Conservation (phyloP, 148 eudicot species). For the Fallopia convolvulus region DNA sequence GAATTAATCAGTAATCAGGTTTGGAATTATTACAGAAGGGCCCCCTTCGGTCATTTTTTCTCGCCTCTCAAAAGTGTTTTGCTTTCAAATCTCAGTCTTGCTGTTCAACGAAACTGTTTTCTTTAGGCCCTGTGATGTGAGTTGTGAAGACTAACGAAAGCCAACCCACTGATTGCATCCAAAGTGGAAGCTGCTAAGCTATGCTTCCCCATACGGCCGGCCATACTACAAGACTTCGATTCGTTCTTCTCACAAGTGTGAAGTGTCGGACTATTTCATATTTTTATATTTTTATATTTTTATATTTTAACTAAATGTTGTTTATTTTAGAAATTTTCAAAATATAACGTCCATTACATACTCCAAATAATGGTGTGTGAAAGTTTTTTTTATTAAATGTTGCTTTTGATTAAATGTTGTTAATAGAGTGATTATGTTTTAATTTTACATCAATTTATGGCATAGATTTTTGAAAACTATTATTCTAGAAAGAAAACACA, state of each 20-base stretch:
- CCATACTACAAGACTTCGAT: not conserved
- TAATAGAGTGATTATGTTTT: no score
- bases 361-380: no score
- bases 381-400: no score
- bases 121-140: not conserved
- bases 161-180: not conserved
- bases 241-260: not conserved
- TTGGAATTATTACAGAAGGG: not conserved
- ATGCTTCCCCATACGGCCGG: not conserved
- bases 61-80: not conserved
- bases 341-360: no score
- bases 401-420: no score
- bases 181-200: not conserved
- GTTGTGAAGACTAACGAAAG: not conserved
- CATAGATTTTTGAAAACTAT: no score
- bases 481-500: no score
- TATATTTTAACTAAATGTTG: not conserved
- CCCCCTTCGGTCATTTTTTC: not conserved
- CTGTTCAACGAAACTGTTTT: not conserved
- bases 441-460: no score
- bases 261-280: not conserved
- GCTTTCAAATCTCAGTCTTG: conserved; percentile 7
- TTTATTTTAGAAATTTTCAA: not conserved
- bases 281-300: not conserved
- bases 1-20: not conserved